Evolutionary conservation across 1,139 yeast species (phyloP).

Genomic region (Nakaseomyces glabratus): DNA sequence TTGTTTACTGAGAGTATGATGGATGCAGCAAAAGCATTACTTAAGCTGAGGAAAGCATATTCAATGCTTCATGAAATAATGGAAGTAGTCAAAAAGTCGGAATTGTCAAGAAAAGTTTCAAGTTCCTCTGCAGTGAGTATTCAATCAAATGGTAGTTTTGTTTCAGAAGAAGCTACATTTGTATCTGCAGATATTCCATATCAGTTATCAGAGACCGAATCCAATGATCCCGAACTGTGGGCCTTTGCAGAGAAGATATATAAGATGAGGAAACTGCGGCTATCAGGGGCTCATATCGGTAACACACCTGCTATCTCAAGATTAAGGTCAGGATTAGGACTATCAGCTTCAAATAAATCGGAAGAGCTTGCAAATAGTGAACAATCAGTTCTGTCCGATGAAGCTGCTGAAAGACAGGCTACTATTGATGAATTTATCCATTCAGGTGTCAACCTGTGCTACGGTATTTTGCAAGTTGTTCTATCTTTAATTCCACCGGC

Average conservation of each 20-base stretch:
- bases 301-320: conserved; percentile 39
- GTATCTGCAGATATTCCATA: conserved; percentile 38
- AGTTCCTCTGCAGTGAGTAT: conserved; percentile 18
- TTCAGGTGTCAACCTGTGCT: conserved; percentile 85
- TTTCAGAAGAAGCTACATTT: conserved; percentile 20
- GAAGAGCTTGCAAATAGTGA: not conserved
- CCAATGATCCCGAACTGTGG: conserved; percentile 43
- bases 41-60: conserved; percentile 79
- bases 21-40: conserved; percentile 82
- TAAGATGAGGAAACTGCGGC: conserved; percentile 52
- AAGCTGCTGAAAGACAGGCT: conserved; percentile 32
- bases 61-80: conserved; percentile 74
- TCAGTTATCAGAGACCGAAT: conserved; percentile 33
- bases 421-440: conserved; percentile 84
- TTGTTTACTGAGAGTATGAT: conserved; percentile 54
- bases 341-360: conserved; percentile 16
- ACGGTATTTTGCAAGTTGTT: conserved; percentile 85
- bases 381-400: not conserved
- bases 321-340: conserved; percentile 37
- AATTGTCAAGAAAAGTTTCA: conserved; percentile 10
- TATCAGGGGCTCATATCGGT: conserved; percentile 54
- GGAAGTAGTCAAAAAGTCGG: conserved; percentile 32
- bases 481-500: conserved; percentile 87
- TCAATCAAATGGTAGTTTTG: conserved; percentile 12
- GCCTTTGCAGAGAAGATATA: conserved; percentile 49